Evolutionary conservation across 2,329 filamentous ascomycete species (phyloP).

Genomic region (Venturia carpophila): DNA sequence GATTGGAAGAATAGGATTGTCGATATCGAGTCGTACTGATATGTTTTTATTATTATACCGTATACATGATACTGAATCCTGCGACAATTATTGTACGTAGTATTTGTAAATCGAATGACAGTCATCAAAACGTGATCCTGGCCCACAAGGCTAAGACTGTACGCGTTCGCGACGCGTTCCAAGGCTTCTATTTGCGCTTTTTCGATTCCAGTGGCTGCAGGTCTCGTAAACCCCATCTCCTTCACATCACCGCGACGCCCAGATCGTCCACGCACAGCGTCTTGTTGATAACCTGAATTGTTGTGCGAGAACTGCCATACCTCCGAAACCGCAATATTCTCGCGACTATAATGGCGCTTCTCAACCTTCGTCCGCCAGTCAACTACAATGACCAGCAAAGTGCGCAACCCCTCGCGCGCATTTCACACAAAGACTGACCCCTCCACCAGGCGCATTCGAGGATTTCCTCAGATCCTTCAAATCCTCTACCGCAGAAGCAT

Average conservation of each 20-base stretch:
- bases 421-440: constrained; percentile 28
- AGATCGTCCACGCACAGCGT: background rate
- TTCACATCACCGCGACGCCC: background rate
- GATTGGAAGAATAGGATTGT: background rate
- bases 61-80: too few species aligned
- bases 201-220: background rate
- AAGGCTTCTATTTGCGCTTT: background rate
- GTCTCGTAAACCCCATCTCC: background rate
- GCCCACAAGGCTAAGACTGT: too few species aligned
- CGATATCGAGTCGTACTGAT: background rate
- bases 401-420: constrained; percentile 33
- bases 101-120: too few species aligned
- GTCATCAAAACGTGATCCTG: too few species aligned
- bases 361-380: constrained; percentile 68
- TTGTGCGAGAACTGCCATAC: background rate
- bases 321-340: background rate
- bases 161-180: background rate
- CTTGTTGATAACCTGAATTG: background rate
- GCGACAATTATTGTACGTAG: too few species aligned
- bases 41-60: background rate
- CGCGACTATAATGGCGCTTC: constrained; percentile 64
- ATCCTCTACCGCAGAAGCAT: constrained; percentile 60
- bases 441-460: constrained; percentile 63
- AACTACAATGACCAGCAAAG: constrained; percentile 83
- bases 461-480: constrained; percentile 87